Evolutionary conservation across 805 yeast species (phyloP), one percentile per base, ranked within the genome.

Genomic region (Kluyveromyces siamensis): DNA sequence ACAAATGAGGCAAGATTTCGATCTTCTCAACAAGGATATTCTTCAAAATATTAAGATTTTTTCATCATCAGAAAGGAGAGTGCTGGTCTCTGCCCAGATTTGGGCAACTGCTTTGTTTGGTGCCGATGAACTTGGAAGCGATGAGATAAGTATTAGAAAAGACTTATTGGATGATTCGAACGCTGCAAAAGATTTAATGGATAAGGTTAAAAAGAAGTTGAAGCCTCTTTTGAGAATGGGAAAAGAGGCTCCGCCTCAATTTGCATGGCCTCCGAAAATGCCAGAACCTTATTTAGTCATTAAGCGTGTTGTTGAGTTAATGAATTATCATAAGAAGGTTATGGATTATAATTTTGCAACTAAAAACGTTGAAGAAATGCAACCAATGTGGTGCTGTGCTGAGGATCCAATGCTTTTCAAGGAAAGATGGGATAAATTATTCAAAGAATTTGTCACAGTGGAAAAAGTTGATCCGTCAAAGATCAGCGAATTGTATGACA

Each of bases 251-350:
- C 98, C 99, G 16, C 86, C 95, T 0, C 96, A 93, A 62, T 93
- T 93, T 67, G 87, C 99, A 0, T 93, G 99, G 99, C 99, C 99
- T 0, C 87, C 93, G 17, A 88, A 88, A 63, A 89, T 93, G 87
- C 98, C 99, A 0, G 95, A 93, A 62, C 99, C 99, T 1, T 91
- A 88, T 61, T 80, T 83, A 44, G 99, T 93, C 14, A 87, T 95
- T 58, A 87, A 88, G 61, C 74, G 96, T 53, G 99, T 93, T 27
- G 96, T 93, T 40, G 96, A 89, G 59, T 73, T 93, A 60, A 91
- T 93, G 98, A 88, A 83, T 65, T 89, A 84, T 67, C 97, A 93
- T 64, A 81, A 81, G 38, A 77, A 75, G 56, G 80, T 93, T 46
- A 81, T 93, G 95, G 83, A 81, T 48, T 77, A 83, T 66, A 90